Conservation (phyloP, 345 rosid species). For the Ricinus communis region DNA sequence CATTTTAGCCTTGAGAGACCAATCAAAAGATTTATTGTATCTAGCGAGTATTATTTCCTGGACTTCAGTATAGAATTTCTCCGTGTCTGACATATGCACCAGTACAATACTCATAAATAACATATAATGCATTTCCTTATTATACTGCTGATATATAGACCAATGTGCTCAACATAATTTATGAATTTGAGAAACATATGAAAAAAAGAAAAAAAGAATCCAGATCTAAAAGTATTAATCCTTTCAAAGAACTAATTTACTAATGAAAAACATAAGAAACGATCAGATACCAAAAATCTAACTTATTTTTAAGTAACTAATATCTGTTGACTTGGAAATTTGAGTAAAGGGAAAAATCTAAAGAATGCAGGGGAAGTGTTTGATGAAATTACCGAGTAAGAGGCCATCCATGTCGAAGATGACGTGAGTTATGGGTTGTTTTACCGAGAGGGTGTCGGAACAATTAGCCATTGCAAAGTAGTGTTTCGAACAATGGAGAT, state of each 20-base stretch:
- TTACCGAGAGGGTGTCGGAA: conserved; percentile 20
- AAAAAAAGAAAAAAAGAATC: no score
- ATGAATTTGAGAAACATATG: neutral
- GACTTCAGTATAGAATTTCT: conserved; percentile 87
- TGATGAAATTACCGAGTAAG: conserved; percentile 58
- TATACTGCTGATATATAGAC: no score
- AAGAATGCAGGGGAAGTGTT: conserved; percentile 2
- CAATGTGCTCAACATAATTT: no score
- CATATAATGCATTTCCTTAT: no score
- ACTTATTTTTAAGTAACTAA: neutral
- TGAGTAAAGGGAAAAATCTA: no score
- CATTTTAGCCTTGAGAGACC: conserved; percentile 94
- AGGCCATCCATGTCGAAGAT: conserved; percentile 99
- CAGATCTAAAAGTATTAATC: no score
- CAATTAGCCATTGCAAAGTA: conserved; percentile 21
- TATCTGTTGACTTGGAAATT: no score
- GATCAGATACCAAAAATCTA: neutral
- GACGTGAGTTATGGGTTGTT: conserved; percentile 71
- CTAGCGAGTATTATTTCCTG: conserved; percentile 81
- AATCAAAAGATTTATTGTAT: conserved; percentile 81
- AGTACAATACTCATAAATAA: conserved; percentile 11
- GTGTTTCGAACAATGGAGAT: no score
- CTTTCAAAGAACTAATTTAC: no score
- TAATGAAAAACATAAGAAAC: neutral
- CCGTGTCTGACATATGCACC: conserved; percentile 60